A percentile compares a stretch with the other conserved stretches of the same genome.
Evolutionary conservation across 257 asterid genomes (phyloP).

Genomic region (Solanum ossicruentum): DNA sequence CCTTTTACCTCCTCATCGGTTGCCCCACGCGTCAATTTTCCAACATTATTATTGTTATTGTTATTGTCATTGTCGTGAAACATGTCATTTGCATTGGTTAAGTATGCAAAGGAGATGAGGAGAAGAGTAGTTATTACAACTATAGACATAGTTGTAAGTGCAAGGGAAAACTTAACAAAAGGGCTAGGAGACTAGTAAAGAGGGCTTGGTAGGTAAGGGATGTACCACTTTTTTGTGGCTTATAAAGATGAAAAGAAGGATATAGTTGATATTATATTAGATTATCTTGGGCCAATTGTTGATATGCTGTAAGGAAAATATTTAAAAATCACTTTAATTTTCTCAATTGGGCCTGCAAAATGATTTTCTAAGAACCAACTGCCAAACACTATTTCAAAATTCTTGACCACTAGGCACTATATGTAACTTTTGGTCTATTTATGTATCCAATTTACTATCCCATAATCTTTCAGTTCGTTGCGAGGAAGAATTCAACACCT

Average conservation of each 20-base stretch:
- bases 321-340: background rate
- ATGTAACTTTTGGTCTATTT: too few species aligned
- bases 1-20: conserved; percentile 14
- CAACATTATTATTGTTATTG: too few species aligned
- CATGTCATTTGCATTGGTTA: background rate
- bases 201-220: background rate
- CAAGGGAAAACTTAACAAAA: background rate
- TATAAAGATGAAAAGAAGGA: background rate
- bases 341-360: background rate
- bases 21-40: background rate
- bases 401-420: background rate
- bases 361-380: background rate
- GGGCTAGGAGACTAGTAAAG: background rate
- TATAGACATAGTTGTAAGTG: background rate
- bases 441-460: too few species aligned
- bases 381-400: background rate
- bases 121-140: background rate
- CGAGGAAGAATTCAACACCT: too few species aligned
- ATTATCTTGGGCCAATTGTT: background rate
- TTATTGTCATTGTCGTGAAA: background rate
- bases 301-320: background rate
- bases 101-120: background rate
- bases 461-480: too few species aligned
- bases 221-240: background rate
- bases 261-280: background rate